Base-by-base conservation (phyloP, 179 eudicot genomes). In the Nepenthes alata region DNA sequence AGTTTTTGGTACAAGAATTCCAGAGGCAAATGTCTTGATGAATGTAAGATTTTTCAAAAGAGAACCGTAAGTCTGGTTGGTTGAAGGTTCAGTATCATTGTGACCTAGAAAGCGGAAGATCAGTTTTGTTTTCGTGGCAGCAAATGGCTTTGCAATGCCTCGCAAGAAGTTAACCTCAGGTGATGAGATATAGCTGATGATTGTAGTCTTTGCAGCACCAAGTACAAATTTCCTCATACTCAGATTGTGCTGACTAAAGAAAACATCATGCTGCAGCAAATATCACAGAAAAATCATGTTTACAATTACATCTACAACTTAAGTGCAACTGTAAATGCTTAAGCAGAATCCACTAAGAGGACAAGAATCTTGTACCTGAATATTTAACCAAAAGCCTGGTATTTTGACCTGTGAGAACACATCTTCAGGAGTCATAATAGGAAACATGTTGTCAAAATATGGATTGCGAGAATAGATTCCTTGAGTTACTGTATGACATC, bases 1-100 rank as follows among this genome's bases (percentile, higher is more conserved):
- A 60, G 59, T 11, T 77, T 90, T 94, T 9, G 97, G 99, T 49
- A 87, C 95, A 36, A 94, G 87, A 72, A 94, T 94, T 55, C 95
- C 99, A 2, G 87, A 67, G 13, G 97, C 99, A 80, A 94, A 94
- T 34, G 83, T 81, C 79, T 84, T 90, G 67, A 94, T 75, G 62
- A 82, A 79, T 14, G 94, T 75, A 39, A 94, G 85, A 66, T 94
- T 90, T 47, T 72, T 81, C 71, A 80, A 67, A 12, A 94, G 80
- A 62, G 91, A 78, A 41, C 81, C 83, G 45, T 87, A 90, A 47
- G 96, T 85, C 72, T 83, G 90, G 58, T 87, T 90, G 60, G 88
- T 85, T 65, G 95, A 69, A 47, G 83, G 83, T 74, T 94, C 97
- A 35, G 63, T 61, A 6, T 65, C 74, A 57, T 61, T 70, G 60